phyloP scores from a whole-genome alignment of 331 rosid species.

The Quercus phellos region DNA sequence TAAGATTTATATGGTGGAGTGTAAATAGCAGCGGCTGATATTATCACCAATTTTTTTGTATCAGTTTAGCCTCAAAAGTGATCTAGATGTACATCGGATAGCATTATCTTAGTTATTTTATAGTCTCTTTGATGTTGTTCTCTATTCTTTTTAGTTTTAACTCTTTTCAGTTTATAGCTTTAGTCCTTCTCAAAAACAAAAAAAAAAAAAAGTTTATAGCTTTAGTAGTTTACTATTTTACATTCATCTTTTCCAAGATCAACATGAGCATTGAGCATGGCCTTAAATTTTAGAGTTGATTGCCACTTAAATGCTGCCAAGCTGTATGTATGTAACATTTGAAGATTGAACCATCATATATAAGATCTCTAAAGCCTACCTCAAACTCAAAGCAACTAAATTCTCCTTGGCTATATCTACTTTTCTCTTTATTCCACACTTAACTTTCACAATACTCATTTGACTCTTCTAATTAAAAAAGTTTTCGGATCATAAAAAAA shows the following conservation, averaged over 20 bases:
- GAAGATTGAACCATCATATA: no score
- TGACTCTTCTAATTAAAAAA: background rate
- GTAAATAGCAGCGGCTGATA: conserved; percentile 54
- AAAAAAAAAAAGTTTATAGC: no score
- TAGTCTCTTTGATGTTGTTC: conserved; percentile 19
- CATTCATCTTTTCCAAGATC: background rate
- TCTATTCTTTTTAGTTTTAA: background rate
- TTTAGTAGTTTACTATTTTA: background rate
- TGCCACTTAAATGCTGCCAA: no score
- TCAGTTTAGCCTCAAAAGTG: conserved; percentile 27
- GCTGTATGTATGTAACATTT: no score
- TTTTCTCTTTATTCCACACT: background rate
- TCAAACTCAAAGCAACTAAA: background rate
- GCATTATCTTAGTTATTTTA: conserved; percentile 1
- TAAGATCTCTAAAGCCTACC: background rate
- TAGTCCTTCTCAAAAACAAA: no score
- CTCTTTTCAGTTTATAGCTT: background rate
- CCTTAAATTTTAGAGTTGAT: background rate
- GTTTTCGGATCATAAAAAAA: background rate
- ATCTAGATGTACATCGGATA: conserved; percentile 43
- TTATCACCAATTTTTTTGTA: conserved; percentile 56
- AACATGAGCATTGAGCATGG: background rate
- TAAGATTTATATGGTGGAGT: conserved; percentile 30
- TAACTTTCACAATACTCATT: background rate
- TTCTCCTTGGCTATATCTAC: background rate